Base-by-base conservation (phyloP, 768 basidiomycete genomes). In the Leccinum incarnatum region DNA sequence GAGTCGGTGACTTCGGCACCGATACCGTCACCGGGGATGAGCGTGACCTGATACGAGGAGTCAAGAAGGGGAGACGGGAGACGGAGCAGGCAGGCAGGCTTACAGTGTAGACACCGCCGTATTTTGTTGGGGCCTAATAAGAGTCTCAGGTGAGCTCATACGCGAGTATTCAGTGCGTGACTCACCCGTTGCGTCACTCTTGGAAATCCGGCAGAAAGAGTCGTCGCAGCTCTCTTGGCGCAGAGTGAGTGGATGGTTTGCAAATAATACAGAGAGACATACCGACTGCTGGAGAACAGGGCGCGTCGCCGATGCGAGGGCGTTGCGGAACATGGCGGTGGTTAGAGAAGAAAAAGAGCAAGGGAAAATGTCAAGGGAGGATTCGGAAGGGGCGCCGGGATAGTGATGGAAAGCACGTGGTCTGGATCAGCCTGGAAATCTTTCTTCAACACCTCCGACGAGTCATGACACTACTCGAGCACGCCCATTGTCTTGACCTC, bases 1-100 rank as follows among this genome's bases (percentile, higher is more conserved):
- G 94, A 95, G 77, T 96, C 93, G 59, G 96, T 93, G 71, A 99
- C 93, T 78, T 99, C 97, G 68, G 86, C 84, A 62, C 97, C 97
- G 69, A 99, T 88, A 78, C 97, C 97, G 71, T 99, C 97, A 65
- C 97, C 97, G 48, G 96, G 95, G 66, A 98, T 96, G 70, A 98
- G 86, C 58, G 95, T 98, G 66, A 97, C 93, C 92, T 94, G 72
- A 57, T 37, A 54, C 6, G 48, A 55, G 62, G 62, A 63, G 67
- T 72, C 49, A 74, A 65, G 51, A 64, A 37, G 23, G 23, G 23
- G 23, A 23, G 23, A 23, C 23, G 23, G 23, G 23, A 23, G 23
- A 23, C 23, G 23, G 23, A 23, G 23, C 23, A 23, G 23, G 23
- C 5, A 34, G 36, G 49, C 50, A 42, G 53, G 72, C 87, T 62